These are phyloP conservation scores for Paratinospora sagittata DNA, from an alignment of 164 flowering plant species.

Conservation along the genomic window DNA sequence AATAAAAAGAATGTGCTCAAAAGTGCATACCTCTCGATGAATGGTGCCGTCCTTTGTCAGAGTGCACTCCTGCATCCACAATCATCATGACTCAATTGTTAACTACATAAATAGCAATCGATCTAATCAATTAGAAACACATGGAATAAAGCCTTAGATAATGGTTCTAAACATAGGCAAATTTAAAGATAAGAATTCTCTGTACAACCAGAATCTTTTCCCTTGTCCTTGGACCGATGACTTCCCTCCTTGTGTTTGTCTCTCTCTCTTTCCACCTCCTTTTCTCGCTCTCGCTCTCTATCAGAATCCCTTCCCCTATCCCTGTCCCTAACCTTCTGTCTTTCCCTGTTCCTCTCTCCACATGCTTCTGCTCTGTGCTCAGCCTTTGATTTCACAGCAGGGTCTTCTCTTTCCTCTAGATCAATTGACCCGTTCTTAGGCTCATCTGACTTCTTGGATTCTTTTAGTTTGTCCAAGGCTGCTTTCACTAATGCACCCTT, in stretches of 20 bases:
- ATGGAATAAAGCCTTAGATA: neutral
- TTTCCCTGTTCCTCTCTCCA: constrained; percentile 51
- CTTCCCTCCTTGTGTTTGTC: constrained; percentile 55
- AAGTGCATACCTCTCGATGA: constrained; percentile 61
- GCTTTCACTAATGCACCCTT: constrained; percentile 36
- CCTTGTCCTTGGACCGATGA: constrained; percentile 66
- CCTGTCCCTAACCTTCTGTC: constrained; percentile 41
- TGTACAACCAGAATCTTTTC: constrained; percentile 45
- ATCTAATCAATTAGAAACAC: neutral
- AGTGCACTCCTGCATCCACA: constrained; percentile 44
- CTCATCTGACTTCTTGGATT: constrained; percentile 60
- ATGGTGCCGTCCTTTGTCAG: constrained; percentile 69
- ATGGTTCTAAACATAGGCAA: neutral
- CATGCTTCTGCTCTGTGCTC: constrained; percentile 40
- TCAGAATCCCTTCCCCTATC: constrained; percentile 78
- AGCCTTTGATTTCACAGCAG: constrained; percentile 32
- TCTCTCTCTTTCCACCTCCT: constrained; percentile 41
- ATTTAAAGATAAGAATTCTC: neutral
- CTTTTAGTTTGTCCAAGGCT: constrained; percentile 52
- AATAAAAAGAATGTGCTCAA: neutral
- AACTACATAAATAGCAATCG: neutral
- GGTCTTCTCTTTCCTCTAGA: constrained; percentile 47
- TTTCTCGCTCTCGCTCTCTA: constrained; percentile 40
- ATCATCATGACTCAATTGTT: neutral
- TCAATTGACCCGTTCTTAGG: constrained; percentile 34